A percentile compares a stretch with the other conserved stretches of the same genome.
Conservation (phyloP, 805 yeast genomes). For the Lipomyces orientalis region DNA sequence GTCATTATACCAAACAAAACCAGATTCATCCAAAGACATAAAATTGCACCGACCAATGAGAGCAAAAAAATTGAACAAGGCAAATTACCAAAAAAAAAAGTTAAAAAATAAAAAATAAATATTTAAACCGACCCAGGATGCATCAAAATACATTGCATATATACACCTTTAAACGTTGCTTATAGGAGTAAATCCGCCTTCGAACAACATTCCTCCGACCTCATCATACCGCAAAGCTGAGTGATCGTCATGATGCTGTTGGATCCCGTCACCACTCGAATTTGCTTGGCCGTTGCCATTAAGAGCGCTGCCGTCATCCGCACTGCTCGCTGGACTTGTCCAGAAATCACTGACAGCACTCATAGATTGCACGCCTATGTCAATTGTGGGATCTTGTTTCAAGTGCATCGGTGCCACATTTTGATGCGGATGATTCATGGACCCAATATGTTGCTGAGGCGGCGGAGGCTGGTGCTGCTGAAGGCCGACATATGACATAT, state of each 20-base stretch:
- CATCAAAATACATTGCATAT: not conserved
- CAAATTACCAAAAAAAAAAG: not conserved
- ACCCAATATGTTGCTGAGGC: not conserved
- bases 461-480: not conserved
- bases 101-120: not conserved
- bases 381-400: conserved; percentile 18
- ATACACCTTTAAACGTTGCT: conserved; percentile 6
- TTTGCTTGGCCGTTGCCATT: not conserved
- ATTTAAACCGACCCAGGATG: not conserved
- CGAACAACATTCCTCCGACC: conserved; percentile 6
- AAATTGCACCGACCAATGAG: not conserved
- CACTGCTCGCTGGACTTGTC: conserved; percentile 27
- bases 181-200: conserved; percentile 12
- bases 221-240: conserved; percentile 9
- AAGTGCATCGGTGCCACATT: not conserved
- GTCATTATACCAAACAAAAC: not conserved
- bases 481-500: not conserved
- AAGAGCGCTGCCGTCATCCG: conserved; percentile 11
- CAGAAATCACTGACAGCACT: conserved; percentile 15
- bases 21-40: not conserved
- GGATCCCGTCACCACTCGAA: not conserved
- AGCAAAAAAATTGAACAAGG: too few species aligned
- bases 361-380: not conserved
- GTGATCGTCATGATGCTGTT: conserved; percentile 11
- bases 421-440: not conserved